Evolutionary conservation across 768 basidiomycete species (phyloP).

Genomic region (Rhodotorula babjevae): DNA sequence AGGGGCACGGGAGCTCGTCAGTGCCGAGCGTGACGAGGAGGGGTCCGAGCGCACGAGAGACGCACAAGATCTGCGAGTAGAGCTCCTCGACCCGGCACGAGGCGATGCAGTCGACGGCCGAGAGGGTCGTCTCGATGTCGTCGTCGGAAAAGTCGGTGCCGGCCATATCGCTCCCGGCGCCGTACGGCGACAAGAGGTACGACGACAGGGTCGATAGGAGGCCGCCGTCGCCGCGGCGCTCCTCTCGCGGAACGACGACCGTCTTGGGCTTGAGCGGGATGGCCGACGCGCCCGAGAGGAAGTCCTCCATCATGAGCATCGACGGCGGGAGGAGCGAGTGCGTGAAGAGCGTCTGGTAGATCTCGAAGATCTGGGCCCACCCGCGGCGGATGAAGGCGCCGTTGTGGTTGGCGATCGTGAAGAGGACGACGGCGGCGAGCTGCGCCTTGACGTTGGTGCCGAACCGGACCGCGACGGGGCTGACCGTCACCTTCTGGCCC

Average conservation of each 20-base stretch:
- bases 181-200: constrained; percentile 93
- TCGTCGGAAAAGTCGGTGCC: constrained; percentile 57
- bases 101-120: constrained; percentile 88
- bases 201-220: constrained; percentile 88
- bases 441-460: constrained; percentile 94
- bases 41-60: neutral
- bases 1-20: neutral
- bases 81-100: constrained; percentile 91
- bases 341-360: constrained; percentile 93
- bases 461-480: constrained; percentile 83
- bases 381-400: constrained; percentile 89
- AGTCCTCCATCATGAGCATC: constrained; percentile 97
- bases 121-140: constrained; percentile 89
- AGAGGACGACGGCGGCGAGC: constrained; percentile 90
- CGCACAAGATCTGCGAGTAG: constrained; percentile 87
- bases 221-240: constrained; percentile 70
- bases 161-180: constrained; percentile 50
- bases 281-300: constrained; percentile 86
- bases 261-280: constrained; percentile 68
- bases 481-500: constrained; percentile 81
- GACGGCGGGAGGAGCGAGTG: constrained; percentile 83
- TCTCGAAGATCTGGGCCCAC: constrained; percentile 95
- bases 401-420: constrained; percentile 95
- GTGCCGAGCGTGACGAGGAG: neutral
- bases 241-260: constrained; percentile 48